phyloP scores from a whole-genome alignment of 2,329 filamentous ascomycete genomes.

The Aspergillus ochraceus region DNA sequence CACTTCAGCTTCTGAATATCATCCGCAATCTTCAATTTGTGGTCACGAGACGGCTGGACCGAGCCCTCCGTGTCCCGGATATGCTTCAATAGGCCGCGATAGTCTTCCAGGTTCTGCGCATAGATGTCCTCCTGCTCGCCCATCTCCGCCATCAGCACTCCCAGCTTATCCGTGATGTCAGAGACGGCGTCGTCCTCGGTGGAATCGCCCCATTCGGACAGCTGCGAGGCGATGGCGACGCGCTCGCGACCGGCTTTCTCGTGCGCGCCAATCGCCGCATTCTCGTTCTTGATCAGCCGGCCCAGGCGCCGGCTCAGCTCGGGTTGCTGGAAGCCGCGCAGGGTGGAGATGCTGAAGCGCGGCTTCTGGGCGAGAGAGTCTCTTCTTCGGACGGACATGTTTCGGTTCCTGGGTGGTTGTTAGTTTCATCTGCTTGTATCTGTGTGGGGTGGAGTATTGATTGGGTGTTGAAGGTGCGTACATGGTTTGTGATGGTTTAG shows the following conservation, averaged over 20 bases:
- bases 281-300: slow-evolving; percentile 92
- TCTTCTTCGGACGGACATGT: slow-evolving; percentile 41
- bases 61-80: slow-evolving; percentile 95
- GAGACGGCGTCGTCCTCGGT: slow-evolving; percentile 83
- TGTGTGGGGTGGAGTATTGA: neutral
- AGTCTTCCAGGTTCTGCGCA: slow-evolving; percentile 83
- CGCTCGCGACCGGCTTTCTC: slow-evolving; percentile 84
- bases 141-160: slow-evolving; percentile 86
- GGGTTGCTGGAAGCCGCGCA: slow-evolving; percentile 81
- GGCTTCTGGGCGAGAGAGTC: slow-evolving; percentile 44
- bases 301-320: slow-evolving; percentile 87
- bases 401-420: slow-evolving; percentile 40
- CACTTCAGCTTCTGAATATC: slow-evolving; percentile 90
- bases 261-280: slow-evolving; percentile 80
- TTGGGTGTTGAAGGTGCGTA: slow-evolving; percentile 1
- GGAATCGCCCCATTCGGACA: slow-evolving; percentile 95
- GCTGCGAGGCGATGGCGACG: slow-evolving; percentile 78
- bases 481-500: slow-evolving; percentile 7
- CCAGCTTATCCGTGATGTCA: slow-evolving; percentile 93
- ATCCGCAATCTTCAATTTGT: slow-evolving; percentile 83
- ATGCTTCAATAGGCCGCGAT: slow-evolving; percentile 77
- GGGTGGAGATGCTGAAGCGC: slow-evolving; percentile 80
- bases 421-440: neutral
- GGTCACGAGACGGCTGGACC: slow-evolving; percentile 87
- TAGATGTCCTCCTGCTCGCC: slow-evolving; percentile 91